These are phyloP conservation scores for Monilinia vaccinii-corymbosi DNA, from an alignment of 2,329 filamentous ascomycete genomes.

Conservation along the genomic window DNA sequence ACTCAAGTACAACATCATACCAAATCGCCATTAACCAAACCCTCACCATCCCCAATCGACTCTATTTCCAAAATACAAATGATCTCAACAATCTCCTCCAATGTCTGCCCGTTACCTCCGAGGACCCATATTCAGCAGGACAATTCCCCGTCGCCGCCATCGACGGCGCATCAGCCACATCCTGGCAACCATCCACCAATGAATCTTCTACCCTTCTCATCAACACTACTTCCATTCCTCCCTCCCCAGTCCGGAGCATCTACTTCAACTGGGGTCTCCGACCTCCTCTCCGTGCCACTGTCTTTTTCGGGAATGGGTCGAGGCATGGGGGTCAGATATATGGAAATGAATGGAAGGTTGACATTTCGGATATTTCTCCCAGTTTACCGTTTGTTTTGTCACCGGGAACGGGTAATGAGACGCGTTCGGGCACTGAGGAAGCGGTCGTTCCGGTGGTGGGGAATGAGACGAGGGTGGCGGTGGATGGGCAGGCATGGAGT, in stretches of 20 bases:
- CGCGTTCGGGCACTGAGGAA: constrained; percentile 18
- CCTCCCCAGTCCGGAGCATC: constrained; percentile 38
- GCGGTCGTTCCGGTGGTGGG: constrained; percentile 24
- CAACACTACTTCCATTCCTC: constrained; percentile 33
- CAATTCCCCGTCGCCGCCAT: constrained; percentile 61
- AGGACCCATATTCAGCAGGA: constrained; percentile 44
- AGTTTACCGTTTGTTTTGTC: constrained; percentile 23
- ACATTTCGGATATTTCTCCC: constrained; percentile 17
- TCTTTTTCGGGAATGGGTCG: constrained; percentile 41
- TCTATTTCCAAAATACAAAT: constrained; percentile 44
- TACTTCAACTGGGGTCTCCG: constrained; percentile 51
- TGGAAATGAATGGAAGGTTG: constrained; percentile 16
- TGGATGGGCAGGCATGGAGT: constrained; percentile 25
- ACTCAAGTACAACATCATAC: constrained; percentile 36
- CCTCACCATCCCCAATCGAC: constrained; percentile 49
- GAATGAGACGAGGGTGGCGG: constrained; percentile 23
- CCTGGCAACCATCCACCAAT: constrained; percentile 54
- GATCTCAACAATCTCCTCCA: constrained; percentile 53
- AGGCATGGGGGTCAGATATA: constrained; percentile 10
- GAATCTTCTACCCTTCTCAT: constrained; percentile 47
- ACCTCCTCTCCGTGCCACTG: constrained; percentile 43
- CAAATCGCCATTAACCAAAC: constrained; percentile 39
- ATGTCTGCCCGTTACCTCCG: constrained; percentile 46
- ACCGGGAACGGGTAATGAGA: neutral
- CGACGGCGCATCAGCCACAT: constrained; percentile 56